Conservation (phyloP, 768 basidiomycete genomes). For the Suillus luteus region DNA sequence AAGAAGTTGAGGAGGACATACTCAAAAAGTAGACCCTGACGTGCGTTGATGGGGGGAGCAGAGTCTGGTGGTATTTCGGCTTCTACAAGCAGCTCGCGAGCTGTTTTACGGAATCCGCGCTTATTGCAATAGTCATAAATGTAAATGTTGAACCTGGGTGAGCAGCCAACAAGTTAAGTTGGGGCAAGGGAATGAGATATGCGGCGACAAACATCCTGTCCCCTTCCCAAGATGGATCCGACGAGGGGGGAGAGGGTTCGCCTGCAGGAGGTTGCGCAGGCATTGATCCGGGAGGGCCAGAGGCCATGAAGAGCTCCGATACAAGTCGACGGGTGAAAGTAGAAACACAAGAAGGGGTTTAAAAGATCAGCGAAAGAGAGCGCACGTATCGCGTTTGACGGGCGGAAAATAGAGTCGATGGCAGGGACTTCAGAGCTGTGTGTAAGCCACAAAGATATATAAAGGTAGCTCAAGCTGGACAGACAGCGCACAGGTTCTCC, state of each 20-base stretch:
- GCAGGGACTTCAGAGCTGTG: conserved; percentile 16
- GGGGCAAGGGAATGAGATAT: conserved; percentile 11
- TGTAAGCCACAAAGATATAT: conserved; percentile 18
- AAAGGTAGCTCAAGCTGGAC: conserved; percentile 12
- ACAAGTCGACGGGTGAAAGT: conserved; percentile 1
- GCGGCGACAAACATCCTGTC: conserved; percentile 69
- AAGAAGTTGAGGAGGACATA: conserved; percentile 35
- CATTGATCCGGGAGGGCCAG: conserved; percentile 30
- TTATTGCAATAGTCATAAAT: conserved; percentile 85
- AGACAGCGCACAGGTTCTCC: conserved; percentile 11
- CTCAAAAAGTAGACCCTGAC: conserved; percentile 84
- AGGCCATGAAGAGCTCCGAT: conserved; percentile 16
- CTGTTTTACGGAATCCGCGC: conserved; percentile 76
- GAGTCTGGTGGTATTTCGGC: conserved; percentile 66
- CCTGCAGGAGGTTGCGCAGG: conserved; percentile 11
- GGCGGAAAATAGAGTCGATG: conserved; percentile 16
- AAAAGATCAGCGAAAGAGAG: conserved; percentile 7
- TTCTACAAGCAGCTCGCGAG: conserved; percentile 63
- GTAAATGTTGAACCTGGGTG: conserved; percentile 82
- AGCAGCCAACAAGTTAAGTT: conserved; percentile 15
- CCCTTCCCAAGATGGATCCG: conserved; percentile 72
- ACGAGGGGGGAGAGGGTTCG: conserved; percentile 21
- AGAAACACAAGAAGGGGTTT: conserved; percentile 5
- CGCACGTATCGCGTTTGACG: conserved; percentile 9
- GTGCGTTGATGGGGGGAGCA: conserved; percentile 77